Evolutionary conservation across 768 basidiomycete species (phyloP).

Genomic region (Calocera cornea): DNA sequence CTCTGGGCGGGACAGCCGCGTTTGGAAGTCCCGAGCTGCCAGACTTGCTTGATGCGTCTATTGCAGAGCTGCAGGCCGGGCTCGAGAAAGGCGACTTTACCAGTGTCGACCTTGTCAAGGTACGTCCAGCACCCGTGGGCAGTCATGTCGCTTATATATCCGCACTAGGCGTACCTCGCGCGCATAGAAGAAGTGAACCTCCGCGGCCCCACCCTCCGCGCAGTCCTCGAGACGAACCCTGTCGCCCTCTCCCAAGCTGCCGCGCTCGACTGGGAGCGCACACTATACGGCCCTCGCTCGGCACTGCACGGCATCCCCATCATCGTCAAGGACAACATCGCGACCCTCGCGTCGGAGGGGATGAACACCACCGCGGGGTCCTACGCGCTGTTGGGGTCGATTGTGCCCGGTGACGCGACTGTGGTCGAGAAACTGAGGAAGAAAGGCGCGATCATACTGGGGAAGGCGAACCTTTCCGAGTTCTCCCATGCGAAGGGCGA

Average conservation of each 20-base stretch:
- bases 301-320: slow-evolving; percentile 1
- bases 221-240: background rate
- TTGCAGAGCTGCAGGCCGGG: slow-evolving; percentile 41
- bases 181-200: background rate
- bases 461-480: slow-evolving; percentile 33
- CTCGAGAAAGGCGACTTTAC: slow-evolving; percentile 38
- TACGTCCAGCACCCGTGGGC: slow-evolving; percentile 8
- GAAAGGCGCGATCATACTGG: slow-evolving; percentile 28
- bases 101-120: slow-evolving; percentile 49
- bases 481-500: slow-evolving; percentile 31
- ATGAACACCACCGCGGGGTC: slow-evolving; percentile 34
- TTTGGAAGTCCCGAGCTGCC: slow-evolving; percentile 20
- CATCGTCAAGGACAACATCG: slow-evolving; percentile 5
- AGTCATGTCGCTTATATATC: background rate
- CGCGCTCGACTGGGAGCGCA: background rate
- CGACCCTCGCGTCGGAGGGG: slow-evolving; percentile 15
- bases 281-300: background rate
- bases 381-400: slow-evolving; percentile 25
- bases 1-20: background rate
- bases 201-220: background rate
- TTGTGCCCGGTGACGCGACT: slow-evolving; percentile 26
- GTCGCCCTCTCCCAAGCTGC: background rate
- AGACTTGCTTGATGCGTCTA: slow-evolving; percentile 48
- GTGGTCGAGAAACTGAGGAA: slow-evolving; percentile 23
- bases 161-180: background rate